A percentile compares a stretch with the other conserved stretches of the same genome.
Evolutionary conservation across 129 eudicot genomes (phyloP).

Genomic region (Lactuca saligna): DNA sequence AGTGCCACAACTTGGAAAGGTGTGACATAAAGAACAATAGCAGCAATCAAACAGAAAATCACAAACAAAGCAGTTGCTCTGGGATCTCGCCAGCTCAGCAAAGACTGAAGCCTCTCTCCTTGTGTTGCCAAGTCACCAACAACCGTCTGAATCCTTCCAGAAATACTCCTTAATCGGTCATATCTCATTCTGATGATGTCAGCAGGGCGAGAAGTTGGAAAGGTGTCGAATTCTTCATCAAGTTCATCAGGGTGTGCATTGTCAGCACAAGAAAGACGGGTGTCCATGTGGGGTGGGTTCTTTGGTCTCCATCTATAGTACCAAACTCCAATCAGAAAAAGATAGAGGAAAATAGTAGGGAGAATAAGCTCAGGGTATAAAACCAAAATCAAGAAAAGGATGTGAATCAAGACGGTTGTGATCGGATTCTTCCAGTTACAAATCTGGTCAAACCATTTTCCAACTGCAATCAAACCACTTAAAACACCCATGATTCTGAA

Average conservation of each 20-base stretch:
- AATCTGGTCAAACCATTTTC: constrained; percentile 58
- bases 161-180: constrained; percentile 57
- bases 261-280: constrained; percentile 64
- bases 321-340: constrained; percentile 62
- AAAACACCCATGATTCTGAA: constrained; percentile 54
- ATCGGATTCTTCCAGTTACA: constrained; percentile 67
- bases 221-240: constrained; percentile 63
- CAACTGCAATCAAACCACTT: constrained; percentile 45
- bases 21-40: constrained; percentile 50
- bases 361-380: constrained; percentile 56
- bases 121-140: constrained; percentile 69
- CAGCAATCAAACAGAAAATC: constrained; percentile 58
- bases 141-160: constrained; percentile 71
- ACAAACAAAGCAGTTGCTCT: constrained; percentile 57
- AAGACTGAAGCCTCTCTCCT: constrained; percentile 57
- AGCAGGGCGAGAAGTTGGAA: constrained; percentile 54
- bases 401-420: constrained; percentile 54
- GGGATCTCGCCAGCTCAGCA: constrained; percentile 72
- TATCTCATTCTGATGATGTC: constrained; percentile 56
- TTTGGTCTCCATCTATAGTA: constrained; percentile 52
- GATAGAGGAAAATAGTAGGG: constrained; percentile 57
- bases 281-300: constrained; percentile 67
- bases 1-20: constrained; percentile 59
- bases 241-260: constrained; percentile 59
- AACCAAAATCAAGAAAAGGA: constrained; percentile 50